Conservation (phyloP, 2,329 filamentous ascomycete genomes). For the Cytospora leucostoma region DNA sequence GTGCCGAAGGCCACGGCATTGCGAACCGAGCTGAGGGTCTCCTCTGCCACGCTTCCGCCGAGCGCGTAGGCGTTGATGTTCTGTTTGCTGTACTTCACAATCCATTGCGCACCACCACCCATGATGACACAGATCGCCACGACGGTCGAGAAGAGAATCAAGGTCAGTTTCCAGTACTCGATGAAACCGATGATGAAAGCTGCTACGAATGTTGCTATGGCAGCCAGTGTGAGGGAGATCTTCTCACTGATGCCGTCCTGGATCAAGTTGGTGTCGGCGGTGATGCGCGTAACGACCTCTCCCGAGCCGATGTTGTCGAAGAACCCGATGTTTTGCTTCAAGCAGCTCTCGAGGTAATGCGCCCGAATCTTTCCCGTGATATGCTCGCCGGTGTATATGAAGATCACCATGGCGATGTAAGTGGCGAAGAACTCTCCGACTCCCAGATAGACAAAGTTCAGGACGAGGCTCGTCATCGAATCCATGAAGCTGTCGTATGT, state of each 20-base stretch:
- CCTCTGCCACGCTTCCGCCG: constrained; percentile 87
- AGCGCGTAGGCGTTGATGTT: constrained; percentile 78
- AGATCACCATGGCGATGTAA: constrained; percentile 82
- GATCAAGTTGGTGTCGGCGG: constrained; percentile 88
- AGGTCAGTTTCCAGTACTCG: constrained; percentile 88
- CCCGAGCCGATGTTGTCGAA: constrained; percentile 92
- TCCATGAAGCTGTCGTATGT: constrained; percentile 58
- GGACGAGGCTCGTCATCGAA: constrained; percentile 63
- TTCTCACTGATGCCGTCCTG: constrained; percentile 95
- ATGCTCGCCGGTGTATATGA: constrained; percentile 84
- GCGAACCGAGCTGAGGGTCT: constrained; percentile 90
- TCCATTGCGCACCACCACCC: constrained; percentile 70
- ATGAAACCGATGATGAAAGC: constrained; percentile 90
- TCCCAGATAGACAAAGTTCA: constrained; percentile 85
- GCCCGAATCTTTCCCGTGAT: constrained; percentile 77
- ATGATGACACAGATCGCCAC: constrained; percentile 77
- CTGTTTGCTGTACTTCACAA: constrained; percentile 78
- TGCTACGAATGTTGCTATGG: constrained; percentile 79
- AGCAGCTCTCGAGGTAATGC: constrained; percentile 79
- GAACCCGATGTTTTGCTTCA: constrained; percentile 87
- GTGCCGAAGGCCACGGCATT: constrained; percentile 93
- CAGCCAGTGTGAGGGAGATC: constrained; percentile 74
- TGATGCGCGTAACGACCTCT: constrained; percentile 93
- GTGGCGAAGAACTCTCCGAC: constrained; percentile 77
- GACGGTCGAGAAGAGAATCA: constrained; percentile 83